These are phyloP conservation scores for Batrachochytrium dendrobatidis DNA, from an alignment of 371 early-diverging fungal genomes.

Conservation along the genomic window DNA sequence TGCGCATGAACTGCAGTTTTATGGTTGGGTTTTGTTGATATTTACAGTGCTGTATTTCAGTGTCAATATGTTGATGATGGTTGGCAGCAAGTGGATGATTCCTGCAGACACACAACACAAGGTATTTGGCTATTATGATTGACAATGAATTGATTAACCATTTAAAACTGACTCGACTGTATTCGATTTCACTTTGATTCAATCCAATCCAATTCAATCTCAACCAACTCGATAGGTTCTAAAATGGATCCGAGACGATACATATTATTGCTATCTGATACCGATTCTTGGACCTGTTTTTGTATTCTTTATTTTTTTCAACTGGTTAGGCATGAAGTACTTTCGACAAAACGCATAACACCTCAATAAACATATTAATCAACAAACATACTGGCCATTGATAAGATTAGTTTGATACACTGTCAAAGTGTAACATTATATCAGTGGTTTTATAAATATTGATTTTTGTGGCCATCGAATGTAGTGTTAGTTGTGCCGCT, in stretches of 20 bases:
- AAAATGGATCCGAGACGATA: slow-evolving; percentile 35
- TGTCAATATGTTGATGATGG: neutral
- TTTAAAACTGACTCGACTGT: neutral
- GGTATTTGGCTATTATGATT: neutral
- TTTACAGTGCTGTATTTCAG: neutral
- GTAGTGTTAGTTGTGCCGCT: too few species aligned
- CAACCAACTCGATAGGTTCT: neutral
- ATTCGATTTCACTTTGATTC: neutral
- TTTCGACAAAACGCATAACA: slow-evolving; percentile 60
- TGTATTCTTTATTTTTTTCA: slow-evolving; percentile 75
- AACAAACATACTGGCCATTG: too few species aligned
- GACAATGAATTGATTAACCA: too few species aligned
- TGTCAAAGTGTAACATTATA: too few species aligned
- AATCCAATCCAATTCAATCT: neutral
- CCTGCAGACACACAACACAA: neutral
- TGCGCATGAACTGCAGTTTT: neutral
- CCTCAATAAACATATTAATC: too few species aligned
- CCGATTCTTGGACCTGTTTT: slow-evolving; percentile 74
- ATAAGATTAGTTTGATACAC: too few species aligned
- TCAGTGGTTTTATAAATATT: too few species aligned
- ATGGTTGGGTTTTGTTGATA: neutral
- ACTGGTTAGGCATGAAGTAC: slow-evolving; percentile 94
- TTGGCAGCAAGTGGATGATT: neutral
- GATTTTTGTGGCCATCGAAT: too few species aligned
- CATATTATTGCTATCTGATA: slow-evolving; percentile 75